Evolutionary conservation across 305 asterid genomes (phyloP).

Genomic region (Stenogyne calaminthoides): DNA sequence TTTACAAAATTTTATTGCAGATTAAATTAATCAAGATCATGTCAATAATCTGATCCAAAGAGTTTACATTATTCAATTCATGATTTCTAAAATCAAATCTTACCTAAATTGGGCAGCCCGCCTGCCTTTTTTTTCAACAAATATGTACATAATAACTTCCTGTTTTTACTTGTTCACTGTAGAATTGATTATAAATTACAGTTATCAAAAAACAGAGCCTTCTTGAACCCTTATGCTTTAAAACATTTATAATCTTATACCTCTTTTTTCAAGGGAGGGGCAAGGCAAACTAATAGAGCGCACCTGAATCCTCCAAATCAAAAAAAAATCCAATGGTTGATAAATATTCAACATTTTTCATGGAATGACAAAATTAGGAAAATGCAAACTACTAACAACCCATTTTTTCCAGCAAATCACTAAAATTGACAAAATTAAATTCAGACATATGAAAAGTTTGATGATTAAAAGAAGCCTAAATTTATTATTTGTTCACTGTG

Average conservation of each 20-base stretch:
- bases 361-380: not conserved
- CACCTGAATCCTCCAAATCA: not conserved
- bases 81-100: no score
- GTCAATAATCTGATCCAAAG: no score
- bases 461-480: no score
- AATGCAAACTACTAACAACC: not conserved
- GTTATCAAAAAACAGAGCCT: not conserved
- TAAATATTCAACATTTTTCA: not conserved
- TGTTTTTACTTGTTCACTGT: no score
- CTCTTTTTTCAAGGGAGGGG: not conserved
- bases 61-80: no score
- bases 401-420: not conserved
- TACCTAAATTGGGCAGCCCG: no score
- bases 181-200: not conserved
- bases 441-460: no score
- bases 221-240: not conserved
- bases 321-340: not conserved
- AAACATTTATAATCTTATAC: not conserved
- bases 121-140: no score
- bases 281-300: not conserved
- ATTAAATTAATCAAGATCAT: no score
- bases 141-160: no score
- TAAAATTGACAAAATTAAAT: not conserved
- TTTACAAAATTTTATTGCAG: no score
- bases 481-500: no score